Percentiles rank a stretch among this genome's conserved stretches.
These are phyloP conservation scores for Alternaria sp. DNA, from an alignment of 2,329 filamentous ascomycete species.

Conservation along the genomic window DNA sequence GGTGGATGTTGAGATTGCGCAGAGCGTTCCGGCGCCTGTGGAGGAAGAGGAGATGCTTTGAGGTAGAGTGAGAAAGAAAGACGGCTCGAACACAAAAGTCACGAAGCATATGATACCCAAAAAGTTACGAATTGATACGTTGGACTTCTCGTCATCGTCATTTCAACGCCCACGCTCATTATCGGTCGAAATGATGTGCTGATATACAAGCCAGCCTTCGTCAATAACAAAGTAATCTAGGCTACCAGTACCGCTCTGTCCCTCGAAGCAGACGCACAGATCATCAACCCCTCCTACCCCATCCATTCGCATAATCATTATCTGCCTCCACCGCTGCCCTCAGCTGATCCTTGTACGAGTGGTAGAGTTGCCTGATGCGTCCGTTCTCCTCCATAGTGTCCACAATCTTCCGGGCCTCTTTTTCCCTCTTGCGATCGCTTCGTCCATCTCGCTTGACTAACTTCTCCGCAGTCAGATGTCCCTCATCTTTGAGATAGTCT, in stretches of 20 bases:
- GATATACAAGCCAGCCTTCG: background rate
- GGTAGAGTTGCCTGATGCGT: slow-evolving; percentile 67
- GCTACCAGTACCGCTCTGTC: background rate
- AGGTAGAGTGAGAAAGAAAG: background rate
- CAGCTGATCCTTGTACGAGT: slow-evolving; percentile 69
- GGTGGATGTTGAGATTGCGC: slow-evolving; percentile 17
- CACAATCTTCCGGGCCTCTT: slow-evolving; percentile 68
- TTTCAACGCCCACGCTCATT: background rate
- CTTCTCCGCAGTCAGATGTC: slow-evolving; percentile 63
- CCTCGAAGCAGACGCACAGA: background rate
- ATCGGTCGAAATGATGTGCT: background rate
- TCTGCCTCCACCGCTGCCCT: slow-evolving; percentile 37
- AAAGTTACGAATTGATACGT: slow-evolving; percentile 7
- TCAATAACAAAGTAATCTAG: background rate
- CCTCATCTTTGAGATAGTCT: slow-evolving; percentile 64
- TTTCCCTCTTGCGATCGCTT: slow-evolving; percentile 65
- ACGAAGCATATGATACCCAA: slow-evolving; percentile 14
- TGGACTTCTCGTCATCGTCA: background rate
- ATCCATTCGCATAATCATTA: slow-evolving; percentile 22
- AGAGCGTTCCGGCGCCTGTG: slow-evolving; percentile 17
- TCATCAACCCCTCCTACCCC: slow-evolving; percentile 2
- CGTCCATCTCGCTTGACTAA: slow-evolving; percentile 67
- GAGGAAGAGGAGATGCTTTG: slow-evolving; percentile 40
- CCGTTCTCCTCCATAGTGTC: slow-evolving; percentile 67
- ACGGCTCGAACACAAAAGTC: background rate